Evolutionary conservation across 345 rosid species (phyloP).

Genomic region (Dovyalis caffra): DNA sequence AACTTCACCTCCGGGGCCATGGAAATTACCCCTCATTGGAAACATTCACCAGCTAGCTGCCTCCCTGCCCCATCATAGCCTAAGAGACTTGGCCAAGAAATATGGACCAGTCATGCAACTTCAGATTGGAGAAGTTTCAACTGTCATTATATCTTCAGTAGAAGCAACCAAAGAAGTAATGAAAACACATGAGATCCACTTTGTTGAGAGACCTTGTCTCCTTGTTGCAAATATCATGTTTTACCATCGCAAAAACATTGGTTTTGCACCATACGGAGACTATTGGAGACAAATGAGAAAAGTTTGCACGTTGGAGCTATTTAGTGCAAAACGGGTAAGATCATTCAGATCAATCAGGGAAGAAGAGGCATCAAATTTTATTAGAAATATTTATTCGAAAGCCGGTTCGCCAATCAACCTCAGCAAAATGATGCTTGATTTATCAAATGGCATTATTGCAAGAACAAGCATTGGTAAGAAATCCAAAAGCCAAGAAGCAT

Average conservation of each 20-base stretch:
- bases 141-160: background rate
- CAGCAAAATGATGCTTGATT: background rate
- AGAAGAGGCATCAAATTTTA: too few relatives aligned
- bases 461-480: background rate
- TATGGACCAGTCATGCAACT: background rate
- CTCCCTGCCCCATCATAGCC: background rate
- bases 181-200: slow-evolving; percentile 3
- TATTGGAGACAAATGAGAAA: slow-evolving; percentile 12
- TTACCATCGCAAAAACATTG: background rate
- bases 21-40: background rate
- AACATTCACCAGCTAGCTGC: background rate
- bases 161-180: background rate
- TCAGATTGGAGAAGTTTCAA: background rate
- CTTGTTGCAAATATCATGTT: background rate
- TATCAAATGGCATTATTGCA: background rate
- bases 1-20: background rate
- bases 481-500: background rate
- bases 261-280: slow-evolving; percentile 4
- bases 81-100: background rate
- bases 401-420: too few relatives aligned
- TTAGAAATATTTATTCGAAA: too few relatives aligned
- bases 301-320: background rate
- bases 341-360: slow-evolving; percentile 3
- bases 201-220: background rate
- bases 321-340: background rate